Conservation (phyloP, 805 yeast species). For the Candida maesae region DNA sequence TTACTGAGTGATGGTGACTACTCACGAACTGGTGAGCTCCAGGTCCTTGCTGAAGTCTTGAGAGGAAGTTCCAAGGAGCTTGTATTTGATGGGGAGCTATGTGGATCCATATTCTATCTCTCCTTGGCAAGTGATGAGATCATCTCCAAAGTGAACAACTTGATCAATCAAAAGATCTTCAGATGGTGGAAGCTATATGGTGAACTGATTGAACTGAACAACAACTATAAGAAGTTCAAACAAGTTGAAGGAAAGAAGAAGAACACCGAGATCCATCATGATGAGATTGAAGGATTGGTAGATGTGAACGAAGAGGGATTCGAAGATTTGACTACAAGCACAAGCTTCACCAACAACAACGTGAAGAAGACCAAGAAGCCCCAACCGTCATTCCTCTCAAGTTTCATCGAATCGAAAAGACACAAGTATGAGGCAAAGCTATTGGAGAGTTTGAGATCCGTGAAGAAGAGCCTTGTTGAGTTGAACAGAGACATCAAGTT, state of each 20-base stretch:
- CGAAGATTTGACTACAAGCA: slow-evolving; percentile 21
- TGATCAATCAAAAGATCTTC: slow-evolving; percentile 33
- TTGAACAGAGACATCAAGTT: slow-evolving; percentile 44
- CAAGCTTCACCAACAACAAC: slow-evolving; percentile 15
- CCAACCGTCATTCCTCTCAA: slow-evolving; percentile 28
- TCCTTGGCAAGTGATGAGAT: slow-evolving; percentile 27
- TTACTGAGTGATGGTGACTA: slow-evolving; percentile 7
- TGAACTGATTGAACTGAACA: slow-evolving; percentile 35
- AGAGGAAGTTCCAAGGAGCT: slow-evolving; percentile 23
- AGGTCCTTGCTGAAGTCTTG: slow-evolving; percentile 13
- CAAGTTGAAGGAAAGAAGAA: slow-evolving; percentile 16
- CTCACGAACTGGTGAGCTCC: slow-evolving; percentile 16
- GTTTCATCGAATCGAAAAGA: slow-evolving; percentile 50
- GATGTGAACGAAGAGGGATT: slow-evolving; percentile 26
- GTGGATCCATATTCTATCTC: slow-evolving; percentile 18
- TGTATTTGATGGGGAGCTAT: slow-evolving; percentile 15
- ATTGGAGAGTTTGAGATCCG: slow-evolving; percentile 36
- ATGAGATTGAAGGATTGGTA: slow-evolving; percentile 22
- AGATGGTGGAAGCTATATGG: slow-evolving; percentile 45
- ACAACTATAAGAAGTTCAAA: slow-evolving; percentile 30
- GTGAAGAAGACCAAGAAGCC: slow-evolving; percentile 12
- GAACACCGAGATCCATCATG: not conserved
- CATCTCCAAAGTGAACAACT: slow-evolving; percentile 28
- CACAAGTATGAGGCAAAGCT: slow-evolving; percentile 43
- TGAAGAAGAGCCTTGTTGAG: slow-evolving; percentile 38